Evolutionary conservation across 768 basidiomycete species (phyloP), one percentile per base, ranked within the genome.

Genomic region (Tricholoma matsutake): DNA sequence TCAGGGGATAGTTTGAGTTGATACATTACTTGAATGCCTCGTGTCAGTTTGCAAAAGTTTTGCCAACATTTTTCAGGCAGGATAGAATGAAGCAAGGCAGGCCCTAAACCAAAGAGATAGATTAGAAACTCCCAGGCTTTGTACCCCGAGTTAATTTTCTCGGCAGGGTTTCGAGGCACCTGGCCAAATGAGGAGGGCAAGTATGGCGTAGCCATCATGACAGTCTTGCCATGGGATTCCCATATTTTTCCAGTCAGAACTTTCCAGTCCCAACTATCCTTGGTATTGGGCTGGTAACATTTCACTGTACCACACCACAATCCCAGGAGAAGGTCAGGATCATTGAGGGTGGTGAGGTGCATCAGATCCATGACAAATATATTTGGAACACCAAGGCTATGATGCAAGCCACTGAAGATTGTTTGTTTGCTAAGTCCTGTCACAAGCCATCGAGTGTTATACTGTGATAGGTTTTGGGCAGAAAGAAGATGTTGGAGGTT

Each of bases 271-370:
- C 74, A 78, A 2, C 47, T 58, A 0, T 14, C 53, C 6, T 51
- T 56, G 37, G 63, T 53, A 45, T 72, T 69, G 0, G 64, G 65
- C 1, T 64, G 18, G 49, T 65, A 64, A 43, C 59, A 67, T 57
- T 69, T 62, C 11, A 71, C 62, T 14, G 57, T 57, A 0, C 74
- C 73, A 0, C 69, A 68, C 76, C 76, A 78, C 1, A 75, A 65
- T 0, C 22, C 22, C 22, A 3, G 22, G 22, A 25, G 22, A 25
- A 25, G 22, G 22, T 25, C 22, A 25, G 22, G 22, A 25, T 25
- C 22, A 25, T 25, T 25, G 22, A 25, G 22, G 22, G 22, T 3
- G 3, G 22, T 25, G 22, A 25, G 22, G 22, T 25, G 22, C 22
- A 25, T 25, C 22, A 25, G 22, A 25, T 25, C 22, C 22, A 25